phyloP scores from a whole-genome alignment of 176 grass and related monocot genomes.

The Elymus sibiricus region DNA sequence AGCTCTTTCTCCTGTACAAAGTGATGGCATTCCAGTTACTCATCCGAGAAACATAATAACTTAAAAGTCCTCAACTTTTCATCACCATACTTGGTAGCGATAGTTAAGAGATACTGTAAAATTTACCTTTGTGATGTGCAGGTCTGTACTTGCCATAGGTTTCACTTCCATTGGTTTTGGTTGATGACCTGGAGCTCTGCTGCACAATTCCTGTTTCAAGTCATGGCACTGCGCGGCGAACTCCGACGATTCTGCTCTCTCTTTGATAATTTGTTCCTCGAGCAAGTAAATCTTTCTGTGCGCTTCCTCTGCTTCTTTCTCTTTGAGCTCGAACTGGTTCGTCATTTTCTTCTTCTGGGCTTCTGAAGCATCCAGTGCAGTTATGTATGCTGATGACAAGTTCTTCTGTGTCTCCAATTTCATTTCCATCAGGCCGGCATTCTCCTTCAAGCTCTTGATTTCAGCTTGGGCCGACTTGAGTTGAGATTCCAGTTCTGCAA shows the following conservation, averaged over 20 bases:
- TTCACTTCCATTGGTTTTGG: conserved; percentile 17
- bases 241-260: conserved; percentile 27
- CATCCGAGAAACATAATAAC: not conserved
- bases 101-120: not conserved
- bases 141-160: conserved; percentile 26
- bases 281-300: conserved; percentile 28
- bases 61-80: not conserved
- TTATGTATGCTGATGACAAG: conserved; percentile 50
- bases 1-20: conserved; percentile 61
- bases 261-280: conserved; percentile 52
- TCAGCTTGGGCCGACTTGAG: conserved; percentile 29
- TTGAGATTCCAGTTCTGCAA: conserved; percentile 40
- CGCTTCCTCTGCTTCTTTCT: conserved; percentile 41
- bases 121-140: conserved; percentile 62
- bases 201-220: conserved; percentile 44
- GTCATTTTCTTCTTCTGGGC: conserved; percentile 54
- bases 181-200: conserved; percentile 24
- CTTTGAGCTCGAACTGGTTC: conserved; percentile 39
- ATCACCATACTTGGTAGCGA: not conserved
- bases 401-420: conserved; percentile 64
- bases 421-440: conserved; percentile 40
- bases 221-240: conserved; percentile 38
- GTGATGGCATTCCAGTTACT: conserved; percentile 8
- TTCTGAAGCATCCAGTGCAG: conserved; percentile 61
- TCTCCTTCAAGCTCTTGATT: conserved; percentile 41